These are phyloP conservation scores for Cyberlindnera petersonii DNA, from an alignment of 805 yeast species.

Conservation along the genomic window DNA sequence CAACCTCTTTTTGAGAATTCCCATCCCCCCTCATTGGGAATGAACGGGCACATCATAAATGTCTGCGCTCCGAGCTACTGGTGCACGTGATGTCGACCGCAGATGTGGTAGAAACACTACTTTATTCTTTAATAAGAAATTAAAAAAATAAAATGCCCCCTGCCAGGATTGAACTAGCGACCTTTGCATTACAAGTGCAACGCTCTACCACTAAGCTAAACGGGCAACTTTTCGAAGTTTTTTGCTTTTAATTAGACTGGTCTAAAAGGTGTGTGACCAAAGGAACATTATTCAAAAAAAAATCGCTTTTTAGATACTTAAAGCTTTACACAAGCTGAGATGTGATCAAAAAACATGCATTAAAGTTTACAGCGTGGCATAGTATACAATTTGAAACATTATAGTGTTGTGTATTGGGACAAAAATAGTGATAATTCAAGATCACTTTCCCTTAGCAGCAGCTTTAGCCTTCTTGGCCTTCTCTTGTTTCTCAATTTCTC, in stretches of 20 bases:
- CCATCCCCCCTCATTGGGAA: too few species aligned
- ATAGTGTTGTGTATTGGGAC: neutral
- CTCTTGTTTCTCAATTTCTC: conserved; percentile 65
- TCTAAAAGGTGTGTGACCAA: too few species aligned
- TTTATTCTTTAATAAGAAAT: too few species aligned
- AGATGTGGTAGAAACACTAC: too few species aligned
- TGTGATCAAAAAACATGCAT: neutral
- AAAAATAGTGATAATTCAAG: neutral
- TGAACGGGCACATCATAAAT: too few species aligned
- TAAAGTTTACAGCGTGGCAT: neutral
- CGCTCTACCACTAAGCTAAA: conserved; percentile 99
- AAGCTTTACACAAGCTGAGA: neutral
- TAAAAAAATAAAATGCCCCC: conserved; percentile 45
- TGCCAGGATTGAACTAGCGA: conserved; percentile 93
- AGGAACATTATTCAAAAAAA: too few species aligned
- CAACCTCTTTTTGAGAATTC: too few species aligned
- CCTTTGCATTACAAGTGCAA: conserved; percentile 99
- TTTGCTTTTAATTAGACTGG: too few species aligned
- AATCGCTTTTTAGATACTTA: neutral
- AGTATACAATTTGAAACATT: neutral
- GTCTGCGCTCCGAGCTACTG: too few species aligned
- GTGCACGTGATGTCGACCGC: too few species aligned
- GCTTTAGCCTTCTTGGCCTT: conserved; percentile 36
- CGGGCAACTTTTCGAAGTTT: conserved; percentile 53
- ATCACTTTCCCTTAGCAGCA: conserved; percentile 17